Conservation (phyloP, 345 rosid genomes). For the Fremontodendron californicum region DNA sequence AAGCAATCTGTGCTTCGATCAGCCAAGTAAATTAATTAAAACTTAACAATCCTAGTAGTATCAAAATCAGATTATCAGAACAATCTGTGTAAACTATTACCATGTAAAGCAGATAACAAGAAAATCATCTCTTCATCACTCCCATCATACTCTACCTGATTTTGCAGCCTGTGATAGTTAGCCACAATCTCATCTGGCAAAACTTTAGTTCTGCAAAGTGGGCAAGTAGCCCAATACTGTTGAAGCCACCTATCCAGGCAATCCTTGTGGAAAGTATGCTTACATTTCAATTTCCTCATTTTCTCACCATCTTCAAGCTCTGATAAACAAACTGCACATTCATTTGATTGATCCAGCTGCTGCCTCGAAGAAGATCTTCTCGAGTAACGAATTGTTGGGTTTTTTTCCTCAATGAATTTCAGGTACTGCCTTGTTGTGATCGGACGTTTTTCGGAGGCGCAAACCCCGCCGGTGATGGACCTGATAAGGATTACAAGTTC, state of each 20-base stretch:
- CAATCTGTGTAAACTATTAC: slow-evolving; percentile 34
- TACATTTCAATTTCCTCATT: slow-evolving; percentile 36
- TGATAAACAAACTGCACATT: slow-evolving; percentile 42
- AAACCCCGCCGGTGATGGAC: slow-evolving; percentile 19
- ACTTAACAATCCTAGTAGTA: not conserved
- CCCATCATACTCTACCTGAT: slow-evolving; percentile 25
- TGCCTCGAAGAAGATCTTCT: not conserved
- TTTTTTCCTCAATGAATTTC: slow-evolving; percentile 29
- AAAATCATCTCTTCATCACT: slow-evolving; percentile 42
- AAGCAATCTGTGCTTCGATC: not conserved
- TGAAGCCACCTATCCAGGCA: slow-evolving; percentile 51
- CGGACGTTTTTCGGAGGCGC: not conserved
- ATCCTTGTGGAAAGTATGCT: slow-evolving; percentile 46
- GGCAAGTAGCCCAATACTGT: slow-evolving; percentile 40
- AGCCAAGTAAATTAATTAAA: not conserved
- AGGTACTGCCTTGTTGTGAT: slow-evolving; percentile 33
- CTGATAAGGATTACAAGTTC: slow-evolving; percentile 25
- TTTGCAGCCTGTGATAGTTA: slow-evolving; percentile 19
- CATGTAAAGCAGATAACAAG: slow-evolving; percentile 34
- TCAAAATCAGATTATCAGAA: no score
- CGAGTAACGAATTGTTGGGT: slow-evolving; percentile 30
- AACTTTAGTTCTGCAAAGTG: slow-evolving; percentile 47
- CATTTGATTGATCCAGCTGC: not conserved
- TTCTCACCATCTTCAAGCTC: slow-evolving; percentile 40
- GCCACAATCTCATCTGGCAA: slow-evolving; percentile 44